Percentiles rank a stretch among this genome's conserved stretches.
phyloP scores from a whole-genome alignment of 2,329 filamentous ascomycete species.

The Ceratocystis ficicola region DNA sequence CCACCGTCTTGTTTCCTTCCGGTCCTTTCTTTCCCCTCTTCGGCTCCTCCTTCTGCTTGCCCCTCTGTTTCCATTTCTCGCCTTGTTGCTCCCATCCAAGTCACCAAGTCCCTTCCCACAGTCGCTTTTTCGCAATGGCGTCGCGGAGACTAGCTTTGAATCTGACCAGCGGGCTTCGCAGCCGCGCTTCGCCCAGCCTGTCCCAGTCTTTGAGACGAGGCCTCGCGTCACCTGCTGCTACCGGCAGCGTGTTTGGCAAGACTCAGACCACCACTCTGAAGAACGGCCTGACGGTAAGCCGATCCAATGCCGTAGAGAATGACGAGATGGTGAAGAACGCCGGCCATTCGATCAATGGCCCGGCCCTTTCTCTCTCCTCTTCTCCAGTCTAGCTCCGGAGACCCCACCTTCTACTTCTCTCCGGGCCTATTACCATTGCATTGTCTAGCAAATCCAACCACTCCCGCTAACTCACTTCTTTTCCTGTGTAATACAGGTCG shows the following conservation, averaged over 20 bases:
- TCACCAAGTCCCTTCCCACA: conserved; percentile 34
- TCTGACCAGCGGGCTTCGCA: conserved; percentile 80
- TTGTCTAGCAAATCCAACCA: neutral
- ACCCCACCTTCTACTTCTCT: neutral
- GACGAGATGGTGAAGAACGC: too few relatives aligned
- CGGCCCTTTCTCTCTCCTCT: neutral
- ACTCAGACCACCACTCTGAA: conserved; percentile 92
- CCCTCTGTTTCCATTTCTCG: conserved; percentile 23
- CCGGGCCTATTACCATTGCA: neutral
- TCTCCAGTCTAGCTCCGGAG: too few relatives aligned
- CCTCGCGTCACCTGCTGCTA: conserved; percentile 71
- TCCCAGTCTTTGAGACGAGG: conserved; percentile 68
- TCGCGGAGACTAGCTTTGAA: conserved; percentile 94
- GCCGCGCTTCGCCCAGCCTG: conserved; percentile 69
- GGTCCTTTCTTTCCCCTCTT: conserved; percentile 8
- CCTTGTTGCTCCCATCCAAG: conserved; percentile 13
- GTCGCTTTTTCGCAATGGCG: conserved; percentile 57
- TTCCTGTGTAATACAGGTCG: conserved; percentile 50
- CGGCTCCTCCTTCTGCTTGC: conserved; percentile 5
- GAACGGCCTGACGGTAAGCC: conserved; percentile 85
- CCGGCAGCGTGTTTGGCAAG: conserved; percentile 50
- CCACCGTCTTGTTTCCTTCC: conserved; percentile 9
- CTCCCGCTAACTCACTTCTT: conserved; percentile 9
- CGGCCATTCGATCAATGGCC: neutral
- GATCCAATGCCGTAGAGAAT: neutral